phyloP scores from a whole-genome alignment of 2,329 filamentous ascomycete genomes.

The Arthroderma sp. region DNA sequence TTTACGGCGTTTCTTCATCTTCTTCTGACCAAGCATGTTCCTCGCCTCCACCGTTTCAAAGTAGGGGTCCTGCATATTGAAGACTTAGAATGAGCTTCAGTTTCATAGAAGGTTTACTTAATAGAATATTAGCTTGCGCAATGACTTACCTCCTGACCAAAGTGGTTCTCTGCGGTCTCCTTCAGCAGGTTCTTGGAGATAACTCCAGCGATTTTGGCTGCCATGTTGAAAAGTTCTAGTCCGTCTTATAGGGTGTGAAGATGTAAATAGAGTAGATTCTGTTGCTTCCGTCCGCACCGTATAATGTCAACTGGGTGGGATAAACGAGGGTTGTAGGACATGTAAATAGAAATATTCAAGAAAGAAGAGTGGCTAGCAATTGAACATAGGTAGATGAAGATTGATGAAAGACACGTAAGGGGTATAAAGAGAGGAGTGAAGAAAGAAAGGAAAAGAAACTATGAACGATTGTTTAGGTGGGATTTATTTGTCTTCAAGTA shows the following conservation, averaged over 20 bases:
- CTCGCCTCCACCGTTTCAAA: slow-evolving; percentile 72
- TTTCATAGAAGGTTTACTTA: too few species aligned
- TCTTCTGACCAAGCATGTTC: slow-evolving; percentile 49
- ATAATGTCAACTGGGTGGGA: too few species aligned
- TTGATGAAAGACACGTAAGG: not conserved
- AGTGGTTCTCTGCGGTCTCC: slow-evolving; percentile 27
- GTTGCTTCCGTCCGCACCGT: too few species aligned
- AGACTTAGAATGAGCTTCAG: slow-evolving; percentile 2
- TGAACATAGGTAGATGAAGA: not conserved
- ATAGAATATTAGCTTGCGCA: too few species aligned
- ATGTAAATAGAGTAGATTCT: too few species aligned
- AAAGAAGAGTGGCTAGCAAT: not conserved
- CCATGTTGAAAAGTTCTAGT: slow-evolving; percentile 8
- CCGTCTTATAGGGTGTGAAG: not conserved
- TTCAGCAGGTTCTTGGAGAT: slow-evolving; percentile 23
- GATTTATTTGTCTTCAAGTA: too few species aligned
- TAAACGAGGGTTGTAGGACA: too few species aligned
- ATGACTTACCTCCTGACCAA: slow-evolving; percentile 27
- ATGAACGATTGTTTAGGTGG: slow-evolving; percentile 6
- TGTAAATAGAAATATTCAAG: not conserved
- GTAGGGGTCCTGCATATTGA: slow-evolving; percentile 60
- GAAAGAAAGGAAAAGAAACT: slow-evolving; percentile 6
- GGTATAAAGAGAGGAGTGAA: slow-evolving; percentile 1
- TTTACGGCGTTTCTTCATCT: slow-evolving; percentile 73
- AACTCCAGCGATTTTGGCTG: slow-evolving; percentile 13